A percentile compares a stretch with the other conserved stretches of the same genome.
Evolutionary conservation across 208 protist genomes (phyloP).

Genomic region (Angomonas desouzai): DNA sequence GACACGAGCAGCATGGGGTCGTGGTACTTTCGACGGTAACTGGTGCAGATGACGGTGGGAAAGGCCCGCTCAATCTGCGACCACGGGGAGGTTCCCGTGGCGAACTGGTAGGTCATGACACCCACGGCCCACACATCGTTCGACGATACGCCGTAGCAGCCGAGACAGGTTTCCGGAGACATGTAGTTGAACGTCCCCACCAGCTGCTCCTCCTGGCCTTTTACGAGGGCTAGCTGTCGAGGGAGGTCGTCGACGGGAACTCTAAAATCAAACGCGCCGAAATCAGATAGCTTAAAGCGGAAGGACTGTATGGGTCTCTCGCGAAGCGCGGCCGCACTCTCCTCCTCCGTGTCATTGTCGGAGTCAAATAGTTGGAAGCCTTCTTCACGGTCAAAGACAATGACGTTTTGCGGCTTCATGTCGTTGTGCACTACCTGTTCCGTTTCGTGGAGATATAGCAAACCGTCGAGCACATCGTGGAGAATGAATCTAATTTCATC

Average conservation of each 20-base stretch:
- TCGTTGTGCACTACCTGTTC: conserved; percentile 68
- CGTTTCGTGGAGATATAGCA: conserved; percentile 60
- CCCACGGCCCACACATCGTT: conserved; percentile 87
- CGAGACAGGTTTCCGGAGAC: conserved; percentile 77
- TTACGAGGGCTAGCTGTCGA: neutral
- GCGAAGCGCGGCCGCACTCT: neutral
- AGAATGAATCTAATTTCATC: conserved; percentile 12
- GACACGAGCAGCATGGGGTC: neutral
- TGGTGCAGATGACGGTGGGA: conserved; percentile 62
- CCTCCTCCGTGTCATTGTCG: neutral
- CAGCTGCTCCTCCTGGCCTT: neutral
- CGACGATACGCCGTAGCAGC: conserved; percentile 30
- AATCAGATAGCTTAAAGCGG: conserved; percentile 62
- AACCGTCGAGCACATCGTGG: conserved; percentile 28
- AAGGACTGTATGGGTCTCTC: neutral
- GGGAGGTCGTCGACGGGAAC: conserved; percentile 10
- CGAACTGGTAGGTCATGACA: conserved; percentile 68
- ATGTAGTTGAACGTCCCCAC: conserved; percentile 64
- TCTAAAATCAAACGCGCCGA: conserved; percentile 20
- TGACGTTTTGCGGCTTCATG: conserved; percentile 82
- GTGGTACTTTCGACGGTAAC: conserved; percentile 43
- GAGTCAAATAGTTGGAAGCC: neutral
- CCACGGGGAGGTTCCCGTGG: conserved; percentile 68
- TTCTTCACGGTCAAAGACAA: conserved; percentile 36
- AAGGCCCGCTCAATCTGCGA: conserved; percentile 41